Evolutionary conservation across 75 land plant genomes (phyloP).

Genomic region (Isoetes taiwanensis): DNA sequence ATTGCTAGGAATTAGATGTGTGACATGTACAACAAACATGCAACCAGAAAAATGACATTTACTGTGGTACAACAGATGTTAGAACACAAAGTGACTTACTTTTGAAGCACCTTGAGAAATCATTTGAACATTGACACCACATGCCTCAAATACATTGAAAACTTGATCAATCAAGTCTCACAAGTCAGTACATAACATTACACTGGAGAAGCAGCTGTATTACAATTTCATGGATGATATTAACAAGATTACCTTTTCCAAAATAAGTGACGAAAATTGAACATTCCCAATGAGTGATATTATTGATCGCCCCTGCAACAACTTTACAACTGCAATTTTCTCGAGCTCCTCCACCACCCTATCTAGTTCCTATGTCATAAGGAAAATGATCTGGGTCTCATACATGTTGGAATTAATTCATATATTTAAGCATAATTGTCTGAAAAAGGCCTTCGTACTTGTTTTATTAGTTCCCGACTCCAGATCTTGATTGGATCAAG

Average conservation of each 20-base stretch:
- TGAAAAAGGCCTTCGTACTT: constrained; percentile 35
- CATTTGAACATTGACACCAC: constrained; percentile 89
- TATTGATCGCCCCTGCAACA: constrained; percentile 68
- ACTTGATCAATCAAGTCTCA: constrained; percentile 30
- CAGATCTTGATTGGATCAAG: constrained; percentile 90
- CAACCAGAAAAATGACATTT: too few relatives aligned
- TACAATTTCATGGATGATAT: neutral
- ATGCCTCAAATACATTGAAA: constrained; percentile 49
- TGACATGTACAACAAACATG: too few relatives aligned
- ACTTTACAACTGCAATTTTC: constrained; percentile 74
- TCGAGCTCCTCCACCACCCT: constrained; percentile 65
- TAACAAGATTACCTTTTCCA: constrained; percentile 52
- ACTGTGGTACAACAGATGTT: too few relatives aligned
- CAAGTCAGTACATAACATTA: neutral
- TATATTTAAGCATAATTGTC: neutral
- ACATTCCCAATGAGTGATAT: constrained; percentile 95
- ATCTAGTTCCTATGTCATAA: constrained; percentile 74
- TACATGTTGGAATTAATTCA: neutral
- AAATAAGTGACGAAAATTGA: constrained; percentile 65
- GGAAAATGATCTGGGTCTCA: neutral
- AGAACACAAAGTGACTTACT: too few relatives aligned
- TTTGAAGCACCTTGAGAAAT: constrained; percentile 99
- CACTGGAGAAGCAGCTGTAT: neutral
- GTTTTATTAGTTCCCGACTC: constrained; percentile 83
- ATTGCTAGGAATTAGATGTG: too few relatives aligned